Evolutionary conservation across 192 early-diverging fungal species (phyloP).

Genomic region (Coemansia sp.): DNA sequence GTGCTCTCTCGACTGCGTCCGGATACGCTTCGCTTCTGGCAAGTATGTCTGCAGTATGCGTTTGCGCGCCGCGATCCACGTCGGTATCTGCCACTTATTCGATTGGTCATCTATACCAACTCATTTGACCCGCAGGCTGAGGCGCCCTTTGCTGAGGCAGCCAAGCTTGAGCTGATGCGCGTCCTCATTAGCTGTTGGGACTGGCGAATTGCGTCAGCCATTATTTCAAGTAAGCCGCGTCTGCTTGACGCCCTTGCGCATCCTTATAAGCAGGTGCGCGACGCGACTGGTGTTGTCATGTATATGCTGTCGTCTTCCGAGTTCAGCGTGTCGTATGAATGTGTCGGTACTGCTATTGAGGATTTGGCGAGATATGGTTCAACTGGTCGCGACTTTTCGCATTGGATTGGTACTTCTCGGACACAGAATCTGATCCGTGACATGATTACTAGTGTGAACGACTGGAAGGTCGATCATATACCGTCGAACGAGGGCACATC

Average conservation of each 20-base stretch:
- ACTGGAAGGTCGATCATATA: slow-evolving; percentile 39
- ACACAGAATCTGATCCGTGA: slow-evolving; percentile 25
- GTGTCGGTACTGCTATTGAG: slow-evolving; percentile 44
- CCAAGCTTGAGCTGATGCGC: slow-evolving; percentile 71
- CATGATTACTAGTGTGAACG: slow-evolving; percentile 20
- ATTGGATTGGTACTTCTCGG: slow-evolving; percentile 34
- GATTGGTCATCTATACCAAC: slow-evolving; percentile 59
- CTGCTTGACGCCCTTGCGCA: slow-evolving; percentile 57
- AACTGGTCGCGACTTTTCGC: slow-evolving; percentile 48
- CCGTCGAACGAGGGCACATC: slow-evolving; percentile 49
- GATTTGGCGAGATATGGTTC: slow-evolving; percentile 40
- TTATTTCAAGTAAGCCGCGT: slow-evolving; percentile 28
- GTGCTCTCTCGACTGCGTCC: slow-evolving; percentile 66
- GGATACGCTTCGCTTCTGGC: slow-evolving; percentile 78
- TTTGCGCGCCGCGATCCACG: slow-evolving; percentile 74
- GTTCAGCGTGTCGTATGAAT: slow-evolving; percentile 58
- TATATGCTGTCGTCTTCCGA: slow-evolving; percentile 62
- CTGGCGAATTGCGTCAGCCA: slow-evolving; percentile 65
- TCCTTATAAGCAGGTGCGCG: slow-evolving; percentile 90
- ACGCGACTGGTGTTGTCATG: slow-evolving; percentile 70
- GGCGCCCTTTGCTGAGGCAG: slow-evolving; percentile 80
- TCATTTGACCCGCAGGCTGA: slow-evolving; percentile 70
- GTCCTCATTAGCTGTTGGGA: slow-evolving; percentile 61
- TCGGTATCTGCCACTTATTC: slow-evolving; percentile 71
- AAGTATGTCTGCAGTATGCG: slow-evolving; percentile 61